Conservation (phyloP, 345 rosid genomes). For the Cochlearia excelsa region DNA sequence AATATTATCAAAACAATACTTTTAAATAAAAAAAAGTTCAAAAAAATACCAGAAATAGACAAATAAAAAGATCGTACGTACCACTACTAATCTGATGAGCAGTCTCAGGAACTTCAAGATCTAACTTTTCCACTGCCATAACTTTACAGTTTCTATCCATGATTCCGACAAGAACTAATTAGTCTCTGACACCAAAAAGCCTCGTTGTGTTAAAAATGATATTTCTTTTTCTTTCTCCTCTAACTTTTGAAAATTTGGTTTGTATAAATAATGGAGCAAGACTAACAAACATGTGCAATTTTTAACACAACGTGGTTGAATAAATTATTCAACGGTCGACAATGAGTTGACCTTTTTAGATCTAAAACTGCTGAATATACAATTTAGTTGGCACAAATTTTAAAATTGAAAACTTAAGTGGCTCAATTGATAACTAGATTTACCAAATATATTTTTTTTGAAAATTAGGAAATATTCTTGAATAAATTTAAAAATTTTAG, state of each 20-base stretch:
- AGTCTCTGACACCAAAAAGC: conserved; percentile 17
- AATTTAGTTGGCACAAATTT: too few relatives aligned
- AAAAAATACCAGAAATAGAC: background rate
- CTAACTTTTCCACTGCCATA: conserved; percentile 29
- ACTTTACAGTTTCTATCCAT: conserved; percentile 38
- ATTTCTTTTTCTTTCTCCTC: conserved; percentile 11
- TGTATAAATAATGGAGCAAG: too few relatives aligned
- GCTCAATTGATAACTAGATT: too few relatives aligned
- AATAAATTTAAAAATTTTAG: too few relatives aligned
- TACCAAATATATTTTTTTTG: too few relatives aligned
- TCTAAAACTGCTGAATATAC: too few relatives aligned
- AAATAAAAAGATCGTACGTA: conserved; percentile 34
- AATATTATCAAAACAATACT: background rate
- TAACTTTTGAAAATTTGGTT: background rate
- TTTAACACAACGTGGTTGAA: too few relatives aligned
- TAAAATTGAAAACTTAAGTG: too few relatives aligned
- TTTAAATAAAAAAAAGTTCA: background rate
- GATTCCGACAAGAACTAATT: conserved; percentile 19
- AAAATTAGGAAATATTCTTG: too few relatives aligned
- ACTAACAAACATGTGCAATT: too few relatives aligned
- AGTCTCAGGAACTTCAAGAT: conserved; percentile 60
- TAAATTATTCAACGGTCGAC: too few relatives aligned
- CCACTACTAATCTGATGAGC: conserved; percentile 92
- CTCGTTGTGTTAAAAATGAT: background rate
- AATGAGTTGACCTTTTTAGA: too few relatives aligned